Percentiles rank a stretch among this genome's conserved stretches.
phyloP scores from a whole-genome alignment of 1,284 basidiomycete genomes.

The Pseudozyma flocculosa region DNA sequence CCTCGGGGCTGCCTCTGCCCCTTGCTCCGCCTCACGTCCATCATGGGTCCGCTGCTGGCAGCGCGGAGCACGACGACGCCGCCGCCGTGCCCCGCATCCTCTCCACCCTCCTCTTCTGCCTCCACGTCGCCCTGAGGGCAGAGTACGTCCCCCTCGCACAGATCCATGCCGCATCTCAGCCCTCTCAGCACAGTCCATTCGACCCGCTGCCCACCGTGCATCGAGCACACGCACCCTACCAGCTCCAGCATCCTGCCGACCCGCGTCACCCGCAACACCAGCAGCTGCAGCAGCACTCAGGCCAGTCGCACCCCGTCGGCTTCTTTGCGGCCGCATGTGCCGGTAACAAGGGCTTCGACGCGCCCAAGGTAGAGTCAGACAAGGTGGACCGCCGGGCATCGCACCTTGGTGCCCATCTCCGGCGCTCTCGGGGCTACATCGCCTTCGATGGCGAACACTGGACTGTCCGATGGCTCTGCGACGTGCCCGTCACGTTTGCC shows the following conservation, averaged over 20 bases:
- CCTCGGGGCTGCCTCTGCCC: constrained; percentile 4
- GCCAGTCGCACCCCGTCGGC: constrained; percentile 5
- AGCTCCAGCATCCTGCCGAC: neutral
- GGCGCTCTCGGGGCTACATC: constrained; percentile 2
- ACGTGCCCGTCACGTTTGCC: constrained; percentile 28
- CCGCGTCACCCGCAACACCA: neutral
- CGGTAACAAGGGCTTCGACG: constrained; percentile 11
- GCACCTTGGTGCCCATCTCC: neutral
- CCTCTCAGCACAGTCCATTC: constrained; percentile 18
- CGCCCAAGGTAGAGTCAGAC: neutral
- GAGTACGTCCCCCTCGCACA: constrained; percentile 23
- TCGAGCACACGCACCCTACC: neutral
- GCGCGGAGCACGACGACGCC: neutral
- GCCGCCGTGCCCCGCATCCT: constrained; percentile 16
- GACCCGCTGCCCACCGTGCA: constrained; percentile 23
- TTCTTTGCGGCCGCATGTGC: constrained; percentile 28
- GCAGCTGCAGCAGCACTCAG: constrained; percentile 11
- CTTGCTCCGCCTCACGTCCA: neutral
- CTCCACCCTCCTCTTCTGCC: constrained; percentile 16
- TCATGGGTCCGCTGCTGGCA: constrained; percentile 3
- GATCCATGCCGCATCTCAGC: neutral
- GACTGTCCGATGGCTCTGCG: constrained; percentile 24
- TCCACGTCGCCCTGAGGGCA: constrained; percentile 22
- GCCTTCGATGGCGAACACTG: constrained; percentile 12
- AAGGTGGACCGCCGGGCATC: neutral